These are phyloP conservation scores for Phytophthora cryptogea DNA, from an alignment of 352 stramenopile species.

Conservation along the genomic window DNA sequence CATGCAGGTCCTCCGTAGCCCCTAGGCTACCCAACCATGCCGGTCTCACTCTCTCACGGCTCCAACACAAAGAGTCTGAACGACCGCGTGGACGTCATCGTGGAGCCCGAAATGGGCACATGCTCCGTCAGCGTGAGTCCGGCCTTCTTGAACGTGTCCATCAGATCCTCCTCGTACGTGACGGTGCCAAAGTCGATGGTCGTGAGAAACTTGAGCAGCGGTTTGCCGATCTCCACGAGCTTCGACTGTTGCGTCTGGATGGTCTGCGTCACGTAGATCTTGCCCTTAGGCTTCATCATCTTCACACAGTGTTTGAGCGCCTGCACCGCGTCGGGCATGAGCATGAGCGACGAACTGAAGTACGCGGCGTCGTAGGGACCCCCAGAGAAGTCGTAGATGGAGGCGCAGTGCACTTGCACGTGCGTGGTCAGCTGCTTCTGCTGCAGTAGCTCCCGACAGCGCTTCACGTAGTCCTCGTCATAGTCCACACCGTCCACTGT, in stretches of 20 bases:
- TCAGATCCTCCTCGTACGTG: slow-evolving; percentile 82
- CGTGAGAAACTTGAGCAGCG: slow-evolving; percentile 91
- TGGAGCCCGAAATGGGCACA: slow-evolving; percentile 61
- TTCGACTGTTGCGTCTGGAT: slow-evolving; percentile 84
- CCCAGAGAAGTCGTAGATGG: slow-evolving; percentile 77
- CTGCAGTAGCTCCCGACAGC: slow-evolving; percentile 61
- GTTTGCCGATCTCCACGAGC: slow-evolving; percentile 81
- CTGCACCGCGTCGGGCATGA: slow-evolving; percentile 89
- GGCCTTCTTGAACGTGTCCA: slow-evolving; percentile 67
- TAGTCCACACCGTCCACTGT: slow-evolving; percentile 90
- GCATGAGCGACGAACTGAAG: slow-evolving; percentile 92
- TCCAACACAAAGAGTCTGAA: slow-evolving; percentile 72
- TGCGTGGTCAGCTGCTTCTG: slow-evolving; percentile 41
- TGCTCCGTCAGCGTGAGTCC: slow-evolving; percentile 59
- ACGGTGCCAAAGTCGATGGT: slow-evolving; percentile 93
- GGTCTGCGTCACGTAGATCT: slow-evolving; percentile 91
- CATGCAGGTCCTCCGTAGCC: too few relatives aligned
- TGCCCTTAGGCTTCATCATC: slow-evolving; percentile 64
- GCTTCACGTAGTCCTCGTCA: slow-evolving; percentile 83
- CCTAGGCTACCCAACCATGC: too few relatives aligned
- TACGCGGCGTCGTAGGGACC: slow-evolving; percentile 90
- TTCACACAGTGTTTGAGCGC: slow-evolving; percentile 68
- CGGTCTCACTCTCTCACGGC: slow-evolving; percentile 13
- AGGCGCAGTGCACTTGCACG: slow-evolving; percentile 74
- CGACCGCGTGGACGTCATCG: slow-evolving; percentile 59